Evolutionary conservation across 805 yeast genomes (phyloP), one percentile per base, ranked within the genome.

Genomic region (Maudiozyma saulgeensis): DNA sequence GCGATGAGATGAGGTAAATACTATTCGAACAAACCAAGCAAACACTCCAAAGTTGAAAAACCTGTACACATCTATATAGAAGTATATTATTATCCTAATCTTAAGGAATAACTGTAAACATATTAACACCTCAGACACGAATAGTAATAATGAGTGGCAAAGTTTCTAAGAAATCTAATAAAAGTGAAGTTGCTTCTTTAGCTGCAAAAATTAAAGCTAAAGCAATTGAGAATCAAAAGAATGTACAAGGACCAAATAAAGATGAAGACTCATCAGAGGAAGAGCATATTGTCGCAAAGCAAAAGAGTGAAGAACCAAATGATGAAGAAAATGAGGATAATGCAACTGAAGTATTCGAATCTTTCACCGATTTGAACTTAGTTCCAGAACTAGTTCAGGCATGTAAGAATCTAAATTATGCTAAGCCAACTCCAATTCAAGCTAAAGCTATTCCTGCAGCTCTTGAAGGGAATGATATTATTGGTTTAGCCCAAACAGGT

Each of bases 401-500:
- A 0, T 80, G 93, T 55, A 80, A 81, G 49, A 74, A 75, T 32
- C 70, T 93, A 70, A 84, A 87, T 50, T 93, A 75, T 67, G 72
- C 78, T 16, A 80, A 76, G 56, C 98, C 99, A 41, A 90, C 98
- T 0, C 96, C 98, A 11, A 93, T 91, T 66, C 99, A 91, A 70
- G 78, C 83, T 7, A 88, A 87, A 66, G 79, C 96, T 12, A 85
- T 91, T 53, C 98, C 98, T 1, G 84, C 85, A 56, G 96, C 96
- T 3, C 69, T 93, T 18, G 80, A 84, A 56, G 96, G 96, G 3
- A 80, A 88, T 55, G 99, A 91, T 69, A 83, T 91, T 44, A 89
- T 91, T 61, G 99, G 99, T 13, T 76, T 91, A 53, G 99, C 99
- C 0, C 96, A 91, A 62, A 91, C 99, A 0, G 99, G 99, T 43